Base-by-base conservation (phyloP, 164 flowering plant species). In the Hamamelis virginiana region DNA sequence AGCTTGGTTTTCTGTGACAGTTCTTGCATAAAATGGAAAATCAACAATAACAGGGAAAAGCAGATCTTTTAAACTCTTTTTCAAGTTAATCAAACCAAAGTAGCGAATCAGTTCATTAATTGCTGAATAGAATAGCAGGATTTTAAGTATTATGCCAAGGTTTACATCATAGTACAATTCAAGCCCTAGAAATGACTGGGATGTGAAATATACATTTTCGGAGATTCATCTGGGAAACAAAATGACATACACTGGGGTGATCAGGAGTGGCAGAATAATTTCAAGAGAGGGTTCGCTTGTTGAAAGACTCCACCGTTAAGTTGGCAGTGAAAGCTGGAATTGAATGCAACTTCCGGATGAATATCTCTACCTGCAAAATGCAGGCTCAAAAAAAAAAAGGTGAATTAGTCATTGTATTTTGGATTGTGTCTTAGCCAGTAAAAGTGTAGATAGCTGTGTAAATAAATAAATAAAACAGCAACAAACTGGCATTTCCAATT, bases 241-340 rank as follows among this genome's bases (percentile, higher is more conserved):
- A 55, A 33, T 33, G 2, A 2, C 41, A 2, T 33, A 33, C 4
- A 2, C 12, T 9, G 26, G 23, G 25, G 25, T 5, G 21, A 55
- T 22, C 60, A 51, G 18, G 68, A n/a, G 45, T 1, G 21, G 44
- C 33, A 3, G 10, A 23, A 16, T 51, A 41, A n/a, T 21, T n/a
- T 82, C 72, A 91, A 38, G 87, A 91, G 22, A 90, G 69, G 21
- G 98, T 95, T 44, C 91, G 80, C 78, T 74, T 79, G 74, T 92
- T 92, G 86, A 94, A 94, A 60, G 98, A 89, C 73, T 90, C 97
- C 65, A 94, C 84, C 0, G 97, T 91, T 70, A 94, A 73, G 77
- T 94, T 94, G 69, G 97, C 95, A 0, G 97, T 95, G 73, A 95
- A 95, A 66, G 98, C 98, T 53, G 98, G 97, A 68, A 95, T 90